phyloP scores from a whole-genome alignment of 805 yeast species.

The Metschnikowia dekortorum region DNA sequence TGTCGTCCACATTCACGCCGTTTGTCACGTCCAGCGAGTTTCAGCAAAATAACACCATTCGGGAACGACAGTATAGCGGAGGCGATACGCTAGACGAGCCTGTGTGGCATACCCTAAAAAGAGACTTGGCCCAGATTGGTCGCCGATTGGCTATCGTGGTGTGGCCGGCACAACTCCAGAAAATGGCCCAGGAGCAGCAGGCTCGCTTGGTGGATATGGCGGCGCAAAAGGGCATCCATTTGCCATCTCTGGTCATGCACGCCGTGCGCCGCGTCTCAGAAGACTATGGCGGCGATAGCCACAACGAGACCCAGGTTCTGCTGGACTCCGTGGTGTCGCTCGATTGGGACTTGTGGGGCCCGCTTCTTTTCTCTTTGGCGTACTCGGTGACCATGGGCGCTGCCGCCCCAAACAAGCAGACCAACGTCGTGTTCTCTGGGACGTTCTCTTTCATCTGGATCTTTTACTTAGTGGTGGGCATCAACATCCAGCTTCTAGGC shows the following conservation, averaged over 20 bases:
- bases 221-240: slow-evolving; percentile 28
- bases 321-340: slow-evolving; percentile 18
- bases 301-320: slow-evolving; percentile 8
- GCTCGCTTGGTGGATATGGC: slow-evolving; percentile 32
- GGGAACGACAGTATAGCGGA: slow-evolving; percentile 55
- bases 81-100: slow-evolving; percentile 75
- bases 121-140: slow-evolving; percentile 36
- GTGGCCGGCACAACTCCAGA: slow-evolving; percentile 41
- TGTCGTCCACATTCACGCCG: slow-evolving; percentile 16
- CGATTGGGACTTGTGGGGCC: slow-evolving; percentile 73
- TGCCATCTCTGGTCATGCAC: slow-evolving; percentile 32
- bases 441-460: slow-evolving; percentile 62
- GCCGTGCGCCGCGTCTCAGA: slow-evolving; percentile 9
- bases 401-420: slow-evolving; percentile 40
- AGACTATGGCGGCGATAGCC: slow-evolving; percentile 5
- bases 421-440: slow-evolving; percentile 56
- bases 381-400: slow-evolving; percentile 52
- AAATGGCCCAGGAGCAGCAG: slow-evolving; percentile 34
- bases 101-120: slow-evolving; percentile 47
- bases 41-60: slow-evolving; percentile 16
- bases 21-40: slow-evolving; percentile 12
- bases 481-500: slow-evolving; percentile 61
- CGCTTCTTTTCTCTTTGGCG: slow-evolving; percentile 55
- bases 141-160: slow-evolving; percentile 35
- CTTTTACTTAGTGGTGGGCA: slow-evolving; percentile 55